A percentile compares a stretch with the other conserved stretches of the same genome.
Evolutionary conservation across 1,284 basidiomycete species (phyloP).

Genomic region (Cutaneotrichosporon sp.): DNA sequence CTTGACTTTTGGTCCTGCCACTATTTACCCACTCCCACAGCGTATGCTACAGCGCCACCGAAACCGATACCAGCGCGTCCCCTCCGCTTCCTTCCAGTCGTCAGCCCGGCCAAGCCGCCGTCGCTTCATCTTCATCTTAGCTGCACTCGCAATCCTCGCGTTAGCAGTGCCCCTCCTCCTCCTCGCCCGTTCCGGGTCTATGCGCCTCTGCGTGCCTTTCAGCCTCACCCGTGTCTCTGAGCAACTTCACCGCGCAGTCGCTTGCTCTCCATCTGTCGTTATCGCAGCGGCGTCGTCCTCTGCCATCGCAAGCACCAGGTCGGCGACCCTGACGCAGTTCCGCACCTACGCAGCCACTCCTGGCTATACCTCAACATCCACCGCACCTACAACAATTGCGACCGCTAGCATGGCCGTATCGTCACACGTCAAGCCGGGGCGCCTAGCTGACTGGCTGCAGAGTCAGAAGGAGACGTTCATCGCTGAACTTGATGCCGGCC

Average conservation of each 20-base stretch:
- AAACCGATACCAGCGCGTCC: neutral
- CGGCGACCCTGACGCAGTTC: neutral
- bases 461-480: constrained; percentile 53
- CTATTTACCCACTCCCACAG: too few species aligned
- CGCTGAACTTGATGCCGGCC: constrained; percentile 49
- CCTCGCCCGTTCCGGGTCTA: constrained; percentile 17
- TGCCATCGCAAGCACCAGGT: neutral
- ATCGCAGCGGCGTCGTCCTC: neutral
- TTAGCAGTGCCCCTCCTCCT: neutral
- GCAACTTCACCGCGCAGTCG: constrained; percentile 24
- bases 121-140: neutral
- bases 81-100: neutral
- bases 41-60: neutral
- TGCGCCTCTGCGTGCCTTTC: constrained; percentile 39
- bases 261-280: constrained; percentile 10
- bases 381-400: neutral
- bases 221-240: constrained; percentile 26
- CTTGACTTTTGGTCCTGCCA: too few species aligned
- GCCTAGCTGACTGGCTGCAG: constrained; percentile 47
- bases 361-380: neutral
- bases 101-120: neutral
- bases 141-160: neutral
- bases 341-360: constrained; percentile 1
- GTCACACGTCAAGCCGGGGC: neutral
- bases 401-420: neutral